Percentiles rank a stretch among this genome's conserved stretches.
These are phyloP conservation scores for Cladosporium sp. DNA, from an alignment of 2,329 filamentous ascomycete genomes.

Conservation along the genomic window DNA sequence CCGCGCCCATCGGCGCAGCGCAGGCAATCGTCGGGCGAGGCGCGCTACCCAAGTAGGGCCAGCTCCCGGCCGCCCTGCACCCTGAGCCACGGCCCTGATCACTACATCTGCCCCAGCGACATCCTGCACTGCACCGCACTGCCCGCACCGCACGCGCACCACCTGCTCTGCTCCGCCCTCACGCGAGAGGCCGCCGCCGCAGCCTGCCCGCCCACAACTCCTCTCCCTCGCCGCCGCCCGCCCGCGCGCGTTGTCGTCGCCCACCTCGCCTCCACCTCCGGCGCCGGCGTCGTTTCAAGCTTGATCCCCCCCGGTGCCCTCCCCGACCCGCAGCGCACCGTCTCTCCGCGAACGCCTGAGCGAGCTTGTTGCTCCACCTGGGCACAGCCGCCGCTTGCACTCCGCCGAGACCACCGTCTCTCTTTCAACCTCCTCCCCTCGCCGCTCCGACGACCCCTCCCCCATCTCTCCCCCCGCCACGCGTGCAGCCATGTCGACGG, in stretches of 20 bases:
- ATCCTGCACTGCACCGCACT: neutral
- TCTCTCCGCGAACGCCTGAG: slow-evolving; percentile 1
- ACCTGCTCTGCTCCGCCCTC: neutral
- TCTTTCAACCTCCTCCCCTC: slow-evolving; percentile 3
- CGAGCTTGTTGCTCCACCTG: neutral
- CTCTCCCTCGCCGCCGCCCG: neutral
- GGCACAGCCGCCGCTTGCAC: neutral
- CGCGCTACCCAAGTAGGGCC: too few relatives aligned
- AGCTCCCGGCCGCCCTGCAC: too few relatives aligned
- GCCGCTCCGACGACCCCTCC: neutral
- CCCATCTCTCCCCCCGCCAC: slow-evolving; percentile 5
- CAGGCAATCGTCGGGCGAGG: too few relatives aligned
- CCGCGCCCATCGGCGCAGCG: too few relatives aligned
- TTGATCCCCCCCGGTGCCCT: neutral
- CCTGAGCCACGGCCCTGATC: too few relatives aligned
- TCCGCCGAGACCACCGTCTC: neutral
- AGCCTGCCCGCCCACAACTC: neutral
- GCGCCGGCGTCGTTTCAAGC: neutral
- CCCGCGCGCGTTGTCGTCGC: neutral
- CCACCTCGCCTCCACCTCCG: neutral
- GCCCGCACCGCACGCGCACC: neutral
- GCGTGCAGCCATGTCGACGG: slow-evolving; percentile 23
- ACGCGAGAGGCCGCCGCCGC: neutral
- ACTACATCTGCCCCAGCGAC: neutral
- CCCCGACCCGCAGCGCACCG: neutral